Evolutionary conservation across 495 filamentous ascomycete genomes (phyloP), one percentile per base, ranked within the genome.

Genomic region (Hamigera avellanea): DNA sequence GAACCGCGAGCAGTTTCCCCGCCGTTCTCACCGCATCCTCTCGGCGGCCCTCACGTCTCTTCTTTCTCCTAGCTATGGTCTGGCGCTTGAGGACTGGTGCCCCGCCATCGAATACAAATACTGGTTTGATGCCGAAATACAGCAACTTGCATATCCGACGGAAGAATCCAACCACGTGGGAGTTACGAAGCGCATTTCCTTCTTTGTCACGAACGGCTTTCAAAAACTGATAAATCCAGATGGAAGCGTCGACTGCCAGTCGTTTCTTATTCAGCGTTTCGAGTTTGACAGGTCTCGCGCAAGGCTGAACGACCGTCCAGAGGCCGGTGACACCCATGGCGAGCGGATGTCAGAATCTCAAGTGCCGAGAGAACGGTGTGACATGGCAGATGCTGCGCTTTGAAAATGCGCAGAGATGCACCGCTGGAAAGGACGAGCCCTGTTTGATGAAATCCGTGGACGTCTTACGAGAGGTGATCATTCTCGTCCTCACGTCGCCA

Each of bases 171-270:
- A 98, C 84, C 40, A 98, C 70, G 46, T 98, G 91, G 13, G 80
- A 84, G 59, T 94, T 98, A 36, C 87, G 84, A 18, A 98, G 73
- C 1, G 91, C 93, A 51, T 98, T 94, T 26, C 91, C 91, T 62
- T 98, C 91, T 50, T 95, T 93, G 60, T 98, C 91, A 48, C 91
- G 86, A 1, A 98, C 93, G 13, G 91, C 91, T 63, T 98, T 98
- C 43, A 98, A 73, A 53, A 98, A 98, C 54, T 98, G 91, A 64
- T 98, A 98, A 40, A 98, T 95, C 91, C 91, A 98, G 50, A 96
- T 98, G 2, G 86, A 94, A 35, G 93, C 91, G 60, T 98, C 91
- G 56, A 98, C 84, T 19, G 91, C 91, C 40, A 98, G 77, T 15
- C 91, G 85, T 55, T 93, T 95, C 41, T 80, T 80, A 56, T 95